Evolutionary conservation across 129 eudicot genomes (phyloP).

Genomic region (Lonicera japonica): DNA sequence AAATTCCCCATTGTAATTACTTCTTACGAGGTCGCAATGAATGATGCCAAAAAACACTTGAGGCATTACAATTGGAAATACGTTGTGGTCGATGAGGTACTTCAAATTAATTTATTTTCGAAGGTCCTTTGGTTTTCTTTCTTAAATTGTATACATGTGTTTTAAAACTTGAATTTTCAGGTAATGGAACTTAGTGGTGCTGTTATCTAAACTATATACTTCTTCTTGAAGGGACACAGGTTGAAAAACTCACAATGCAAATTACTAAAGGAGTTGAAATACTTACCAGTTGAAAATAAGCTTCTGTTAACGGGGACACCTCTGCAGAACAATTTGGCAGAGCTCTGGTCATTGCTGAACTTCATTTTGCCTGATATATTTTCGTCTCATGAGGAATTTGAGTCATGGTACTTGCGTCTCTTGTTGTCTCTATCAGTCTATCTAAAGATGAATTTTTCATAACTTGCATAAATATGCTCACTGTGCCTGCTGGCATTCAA

Average conservation of each 20-base stretch:
- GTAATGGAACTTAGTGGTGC: neutral
- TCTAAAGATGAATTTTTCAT: neutral
- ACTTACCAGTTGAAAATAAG: conserved; percentile 68
- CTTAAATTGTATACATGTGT: neutral
- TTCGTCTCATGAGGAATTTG: conserved; percentile 90
- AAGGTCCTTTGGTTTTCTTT: neutral
- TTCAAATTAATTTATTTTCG: neutral
- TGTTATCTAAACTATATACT: neutral
- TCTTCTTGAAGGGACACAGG: conserved; percentile 72
- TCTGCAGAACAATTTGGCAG: conserved; percentile 92
- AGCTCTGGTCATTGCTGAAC: conserved; percentile 94
- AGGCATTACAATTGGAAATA: conserved; percentile 92
- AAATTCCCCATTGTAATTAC: conserved; percentile 79
- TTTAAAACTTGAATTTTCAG: conserved; percentile 6
- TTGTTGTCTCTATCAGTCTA: neutral
- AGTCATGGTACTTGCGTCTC: conserved; percentile 60
- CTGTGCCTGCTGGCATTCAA: no score
- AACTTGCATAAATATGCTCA: neutral
- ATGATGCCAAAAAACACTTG: conserved; percentile 60
- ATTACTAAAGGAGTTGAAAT: conserved; percentile 61
- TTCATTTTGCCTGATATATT: conserved; percentile 96
- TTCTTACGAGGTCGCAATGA: conserved; percentile 88
- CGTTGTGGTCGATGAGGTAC: conserved; percentile 95
- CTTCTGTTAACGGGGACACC: conserved; percentile 98
- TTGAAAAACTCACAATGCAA: conserved; percentile 87